phyloP scores from a whole-genome alignment of 2,329 filamentous ascomycete genomes.

The Penicillium sp. region DNA sequence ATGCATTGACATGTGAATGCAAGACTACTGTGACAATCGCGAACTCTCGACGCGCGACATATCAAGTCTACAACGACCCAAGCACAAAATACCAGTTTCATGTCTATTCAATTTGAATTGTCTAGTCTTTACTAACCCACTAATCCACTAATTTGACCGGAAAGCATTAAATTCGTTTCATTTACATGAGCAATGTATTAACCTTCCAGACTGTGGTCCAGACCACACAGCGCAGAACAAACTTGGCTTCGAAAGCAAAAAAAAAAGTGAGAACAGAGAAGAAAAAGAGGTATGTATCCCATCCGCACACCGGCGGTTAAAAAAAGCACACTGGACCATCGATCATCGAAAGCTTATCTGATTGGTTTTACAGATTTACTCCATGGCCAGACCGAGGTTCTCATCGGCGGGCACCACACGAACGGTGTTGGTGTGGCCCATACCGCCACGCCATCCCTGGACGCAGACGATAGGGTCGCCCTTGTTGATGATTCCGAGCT shows the following conservation, averaged over 20 bases:
- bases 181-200: conserved; percentile 34
- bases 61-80: neutral
- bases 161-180: conserved; percentile 26
- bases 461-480: conserved; percentile 70
- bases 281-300: conserved; percentile 27
- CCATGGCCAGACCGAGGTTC: conserved; percentile 40
- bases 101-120: conserved; percentile 11
- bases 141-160: neutral
- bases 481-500: conserved; percentile 76
- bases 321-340: conserved; percentile 10
- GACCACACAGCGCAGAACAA: conserved; percentile 23
- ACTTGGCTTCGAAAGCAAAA: conserved; percentile 16
- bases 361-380: conserved; percentile 27
- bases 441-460: conserved; percentile 67
- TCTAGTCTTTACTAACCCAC: neutral
- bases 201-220: conserved; percentile 27
- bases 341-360: conserved; percentile 11
- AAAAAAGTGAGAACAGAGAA: conserved; percentile 9
- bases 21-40: neutral
- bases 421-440: conserved; percentile 67
- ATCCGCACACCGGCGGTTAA: conserved; percentile 25
- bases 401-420: conserved; percentile 52
- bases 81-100: neutral
- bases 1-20: neutral
- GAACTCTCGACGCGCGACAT: neutral